Evolutionary conservation across 169 alveolate genomes (phyloP), one percentile per base, ranked within the genome.

Genomic region (Besnoitia besnoiti): DNA sequence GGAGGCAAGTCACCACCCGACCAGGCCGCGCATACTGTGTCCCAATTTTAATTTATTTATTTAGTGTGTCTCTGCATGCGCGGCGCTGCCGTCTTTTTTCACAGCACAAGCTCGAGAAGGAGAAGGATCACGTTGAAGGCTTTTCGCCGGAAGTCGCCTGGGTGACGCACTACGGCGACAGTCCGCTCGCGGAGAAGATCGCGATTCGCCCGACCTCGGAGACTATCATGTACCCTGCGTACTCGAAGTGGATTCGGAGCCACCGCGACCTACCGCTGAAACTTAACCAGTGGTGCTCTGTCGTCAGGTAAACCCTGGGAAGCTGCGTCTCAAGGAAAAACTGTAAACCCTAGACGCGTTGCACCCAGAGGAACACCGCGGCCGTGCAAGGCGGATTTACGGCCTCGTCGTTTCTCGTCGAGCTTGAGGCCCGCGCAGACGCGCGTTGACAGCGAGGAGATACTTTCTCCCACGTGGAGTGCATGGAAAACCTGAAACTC

Each of bases 61-160:
- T n/a, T n/a, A n/a, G 19, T 30, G 76, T 30, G 76, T 61, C 80
- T 19, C 55, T 27, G 85, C 85, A 42, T 39, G 46, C 33, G 55
- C 59, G 7, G 75, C 67, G 47, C 47, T 14, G 12, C 50, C 99
- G 97, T 0, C 97, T 96, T 50, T 99, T 98, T 35, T 95, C 99
- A 44, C 97, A 98, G 96, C 97, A 97, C 85, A 98, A 98, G 88
- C 97, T 99, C 82, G 99, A 98, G 95, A 98, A 97, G 93, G 99
- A 99, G 95, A 97, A 99, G 94, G 98, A 97, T 50, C 99, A 99
- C 95, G 97, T 99, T 40, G 99, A 98, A 93, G 99, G 99, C 62
- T 99, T 99, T 93, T 97, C 99, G 39, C 99, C 99, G 4, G 99
- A 99, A 96, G 99, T 99, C 5, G 99, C 99, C 14, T 99, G 99